Base-by-base conservation (phyloP, 2,329 filamentous ascomycete species). In the Sphaerulina vaccinii region DNA sequence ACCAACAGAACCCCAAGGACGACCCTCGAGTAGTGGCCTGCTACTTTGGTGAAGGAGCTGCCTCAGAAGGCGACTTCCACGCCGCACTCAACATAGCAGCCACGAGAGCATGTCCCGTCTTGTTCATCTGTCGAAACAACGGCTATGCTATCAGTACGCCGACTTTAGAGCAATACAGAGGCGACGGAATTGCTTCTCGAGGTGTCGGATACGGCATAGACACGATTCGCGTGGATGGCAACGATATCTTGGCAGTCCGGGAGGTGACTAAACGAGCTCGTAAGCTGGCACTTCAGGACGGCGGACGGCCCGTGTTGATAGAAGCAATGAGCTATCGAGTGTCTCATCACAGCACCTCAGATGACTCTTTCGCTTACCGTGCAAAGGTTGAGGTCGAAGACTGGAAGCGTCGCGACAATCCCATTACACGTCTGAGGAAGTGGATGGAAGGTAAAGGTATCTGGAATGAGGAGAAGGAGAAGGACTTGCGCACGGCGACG, bases 281-380 rank as follows among this genome's bases (percentile, higher is more conserved):
- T 1, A 79, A 82, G 42, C 82, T 92, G 65, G 91, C 92, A 0
- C 78, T 97, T 2, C 76, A 86, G 50, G 84, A 88, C 37, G 89
- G 88, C n/a, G 88, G 89, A 3, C 83, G 81, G 57, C 90, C 90
- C 0, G 81, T 99, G 0, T 75, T 99, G 6, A 86, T 99, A 35
- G 93, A 99, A 73, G 90, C 90, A 50, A 95, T 99, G 88, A 92
- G 88, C 19, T 99, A 99, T 73, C 90, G 93, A n/a, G 91, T 97
- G 37, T 92, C 88, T 5, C 90, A 99, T 68, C 93, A 99, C 74
- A 96, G 90, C 71, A 99, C 93, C 0, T 93, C 88, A 0, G 93
- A 99, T 67, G 93, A 99, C 72, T 93, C 88, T 21, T 99, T 96
- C 65, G 93, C 93, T 0, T 99, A 99, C 74, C 87, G 93, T 7